Conservation (phyloP, 805 yeast genomes). For the Metschnikowia borealis region DNA sequence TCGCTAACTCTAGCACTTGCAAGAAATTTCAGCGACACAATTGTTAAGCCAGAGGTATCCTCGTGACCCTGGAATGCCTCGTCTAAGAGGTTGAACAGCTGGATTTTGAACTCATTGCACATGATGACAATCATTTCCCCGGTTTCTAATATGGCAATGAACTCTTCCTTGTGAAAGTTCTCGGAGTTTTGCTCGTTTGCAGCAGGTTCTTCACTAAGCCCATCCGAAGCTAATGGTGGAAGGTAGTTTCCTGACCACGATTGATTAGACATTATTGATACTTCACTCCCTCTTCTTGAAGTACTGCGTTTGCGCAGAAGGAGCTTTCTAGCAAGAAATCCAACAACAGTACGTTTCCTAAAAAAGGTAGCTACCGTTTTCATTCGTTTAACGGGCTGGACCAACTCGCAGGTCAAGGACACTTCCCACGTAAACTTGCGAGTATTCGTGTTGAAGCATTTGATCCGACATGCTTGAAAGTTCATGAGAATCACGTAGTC, state of each 20-base stretch:
- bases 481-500: constrained; percentile 54
- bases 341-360: constrained; percentile 51
- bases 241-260: constrained; percentile 34
- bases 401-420: constrained; percentile 33
- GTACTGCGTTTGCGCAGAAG: constrained; percentile 19
- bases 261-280: constrained; percentile 20
- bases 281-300: constrained; percentile 33
- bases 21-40: constrained; percentile 54
- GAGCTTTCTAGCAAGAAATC: constrained; percentile 36
- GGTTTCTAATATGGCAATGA: constrained; percentile 47
- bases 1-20: constrained; percentile 74
- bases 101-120: constrained; percentile 46
- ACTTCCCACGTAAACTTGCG: constrained; percentile 58
- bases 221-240: constrained; percentile 17
- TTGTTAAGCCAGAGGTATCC: constrained; percentile 16
- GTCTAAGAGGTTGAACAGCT: constrained; percentile 24
- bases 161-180: constrained; percentile 37
- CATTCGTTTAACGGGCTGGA: constrained; percentile 19
- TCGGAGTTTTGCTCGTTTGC: constrained; percentile 6
- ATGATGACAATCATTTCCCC: constrained; percentile 50
- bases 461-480: constrained; percentile 45
- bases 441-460: constrained; percentile 56
- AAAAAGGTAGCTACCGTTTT: constrained; percentile 56
- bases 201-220: neutral
- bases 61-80: constrained; percentile 16